A percentile compares a stretch with the other conserved stretches of the same genome.
These are phyloP conservation scores for Patellifolia procumbens DNA, from an alignment of 179 eudicot species.

Conservation along the genomic window DNA sequence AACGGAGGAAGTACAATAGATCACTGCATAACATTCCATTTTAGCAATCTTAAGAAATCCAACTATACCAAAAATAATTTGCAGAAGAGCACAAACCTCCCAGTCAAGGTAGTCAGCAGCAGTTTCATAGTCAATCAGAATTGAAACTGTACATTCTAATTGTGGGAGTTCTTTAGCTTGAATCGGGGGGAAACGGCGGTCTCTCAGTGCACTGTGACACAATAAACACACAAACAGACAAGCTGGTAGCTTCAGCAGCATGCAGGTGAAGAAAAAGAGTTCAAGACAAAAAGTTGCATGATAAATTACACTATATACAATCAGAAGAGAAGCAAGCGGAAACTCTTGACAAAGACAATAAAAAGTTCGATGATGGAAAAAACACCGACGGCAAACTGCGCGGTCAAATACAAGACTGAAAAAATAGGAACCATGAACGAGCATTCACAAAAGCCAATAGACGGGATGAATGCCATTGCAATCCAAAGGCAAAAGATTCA, in stretches of 20 bases:
- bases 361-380: too few species aligned
- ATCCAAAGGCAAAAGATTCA: not conserved
- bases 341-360: not conserved
- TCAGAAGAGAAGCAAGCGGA: constrained; percentile 16
- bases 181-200: constrained; percentile 87
- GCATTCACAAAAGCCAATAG: not conserved
- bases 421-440: not conserved
- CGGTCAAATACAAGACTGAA: not conserved
- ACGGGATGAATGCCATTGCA: not conserved
- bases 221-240: constrained; percentile 23
- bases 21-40: not conserved
- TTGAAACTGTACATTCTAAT: constrained; percentile 94
- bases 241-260: too few species aligned
- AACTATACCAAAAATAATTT: constrained; percentile 5
- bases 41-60: not conserved
- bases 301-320: constrained; percentile 8
- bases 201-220: constrained; percentile 80
- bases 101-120: constrained; percentile 79
- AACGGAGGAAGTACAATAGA: too few species aligned
- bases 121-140: constrained; percentile 77
- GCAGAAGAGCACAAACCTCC: constrained; percentile 73
- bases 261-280: not conserved
- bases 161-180: constrained; percentile 88
- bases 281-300: not conserved
- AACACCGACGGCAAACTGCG: not conserved